A percentile compares a stretch with the other conserved stretches of the same genome.
phyloP scores from a whole-genome alignment of 2,329 filamentous ascomycete genomes.

The Colletotrichum liaoningense region DNA sequence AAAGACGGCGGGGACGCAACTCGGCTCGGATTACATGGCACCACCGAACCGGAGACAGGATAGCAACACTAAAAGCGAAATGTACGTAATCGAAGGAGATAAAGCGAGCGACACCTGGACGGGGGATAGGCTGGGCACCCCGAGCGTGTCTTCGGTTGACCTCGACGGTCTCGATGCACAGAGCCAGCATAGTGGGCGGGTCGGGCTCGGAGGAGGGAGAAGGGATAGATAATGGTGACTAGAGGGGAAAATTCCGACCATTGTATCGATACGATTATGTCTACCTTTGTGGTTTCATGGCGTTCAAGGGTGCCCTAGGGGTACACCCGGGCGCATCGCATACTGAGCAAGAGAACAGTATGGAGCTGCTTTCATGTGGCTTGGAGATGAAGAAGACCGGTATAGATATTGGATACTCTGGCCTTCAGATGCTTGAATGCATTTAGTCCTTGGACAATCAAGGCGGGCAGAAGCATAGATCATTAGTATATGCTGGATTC shows the following conservation, averaged over 20 bases:
- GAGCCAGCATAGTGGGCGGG: slow-evolving; percentile 38
- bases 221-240: neutral
- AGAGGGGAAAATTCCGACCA: neutral
- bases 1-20: neutral
- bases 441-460: too few species aligned
- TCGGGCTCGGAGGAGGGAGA: slow-evolving; percentile 26
- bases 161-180: slow-evolving; percentile 39
- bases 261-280: neutral
- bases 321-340: neutral
- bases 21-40: neutral
- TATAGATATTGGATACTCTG: neutral
- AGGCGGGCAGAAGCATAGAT: neutral
- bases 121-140: slow-evolving; percentile 40
- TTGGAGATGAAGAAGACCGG: neutral
- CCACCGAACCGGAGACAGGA: neutral
- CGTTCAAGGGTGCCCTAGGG: neutral
- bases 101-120: slow-evolving; percentile 30
- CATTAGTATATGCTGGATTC: neutral
- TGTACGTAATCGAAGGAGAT: slow-evolving; percentile 49
- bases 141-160: slow-evolving; percentile 40
- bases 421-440: neutral
- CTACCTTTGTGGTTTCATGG: neutral
- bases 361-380: neutral
- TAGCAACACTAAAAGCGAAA: slow-evolving; percentile 45
- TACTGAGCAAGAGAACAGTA: neutral